A percentile compares a stretch with the other conserved stretches of the same genome.
These are phyloP conservation scores for Medicago lupulina DNA, from an alignment of 306 rosid species.

Conservation along the genomic window DNA sequence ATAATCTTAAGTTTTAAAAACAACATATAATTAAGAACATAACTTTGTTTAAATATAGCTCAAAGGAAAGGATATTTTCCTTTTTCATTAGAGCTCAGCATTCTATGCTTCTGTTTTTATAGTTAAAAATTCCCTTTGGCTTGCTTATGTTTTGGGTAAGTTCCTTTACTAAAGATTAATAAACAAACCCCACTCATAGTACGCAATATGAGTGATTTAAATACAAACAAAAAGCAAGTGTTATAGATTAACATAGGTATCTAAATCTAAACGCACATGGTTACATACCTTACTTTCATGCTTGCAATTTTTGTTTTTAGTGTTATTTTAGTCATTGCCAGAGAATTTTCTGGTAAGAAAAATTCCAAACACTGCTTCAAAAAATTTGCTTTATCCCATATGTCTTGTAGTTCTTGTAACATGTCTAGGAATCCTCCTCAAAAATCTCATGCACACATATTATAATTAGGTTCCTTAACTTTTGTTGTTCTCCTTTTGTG, in stretches of 20 bases:
- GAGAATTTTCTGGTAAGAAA: conserved; percentile 55
- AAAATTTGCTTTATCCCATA: conserved; percentile 51
- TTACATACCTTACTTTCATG: conserved; percentile 60
- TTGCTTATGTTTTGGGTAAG: conserved; percentile 54
- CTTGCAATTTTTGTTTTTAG: conserved; percentile 49
- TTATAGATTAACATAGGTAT: conserved; percentile 28
- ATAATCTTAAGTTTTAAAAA: too few species aligned
- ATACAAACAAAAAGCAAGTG: conserved; percentile 17
- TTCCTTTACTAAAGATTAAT: conserved; percentile 21
- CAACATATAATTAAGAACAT: too few species aligned
- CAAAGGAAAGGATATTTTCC: too few species aligned
- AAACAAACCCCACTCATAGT: conserved; percentile 35
- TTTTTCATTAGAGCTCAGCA: neutral
- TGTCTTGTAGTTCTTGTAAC: conserved; percentile 66
- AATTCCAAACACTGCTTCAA: conserved; percentile 54
- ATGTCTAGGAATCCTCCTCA: conserved; percentile 69
- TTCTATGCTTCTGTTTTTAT: neutral
- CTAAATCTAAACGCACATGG: conserved; percentile 62
- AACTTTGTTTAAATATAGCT: too few species aligned
- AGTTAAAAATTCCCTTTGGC: conserved; percentile 42
- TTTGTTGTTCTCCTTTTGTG: conserved; percentile 57
- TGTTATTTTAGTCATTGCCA: conserved; percentile 42
- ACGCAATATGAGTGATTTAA: conserved; percentile 40
- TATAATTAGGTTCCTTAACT: conserved; percentile 50
- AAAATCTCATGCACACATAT: conserved; percentile 50